Evolutionary conservation across 768 basidiomycete species (phyloP).

Genomic region (Leucogyrophana mollusca): DNA sequence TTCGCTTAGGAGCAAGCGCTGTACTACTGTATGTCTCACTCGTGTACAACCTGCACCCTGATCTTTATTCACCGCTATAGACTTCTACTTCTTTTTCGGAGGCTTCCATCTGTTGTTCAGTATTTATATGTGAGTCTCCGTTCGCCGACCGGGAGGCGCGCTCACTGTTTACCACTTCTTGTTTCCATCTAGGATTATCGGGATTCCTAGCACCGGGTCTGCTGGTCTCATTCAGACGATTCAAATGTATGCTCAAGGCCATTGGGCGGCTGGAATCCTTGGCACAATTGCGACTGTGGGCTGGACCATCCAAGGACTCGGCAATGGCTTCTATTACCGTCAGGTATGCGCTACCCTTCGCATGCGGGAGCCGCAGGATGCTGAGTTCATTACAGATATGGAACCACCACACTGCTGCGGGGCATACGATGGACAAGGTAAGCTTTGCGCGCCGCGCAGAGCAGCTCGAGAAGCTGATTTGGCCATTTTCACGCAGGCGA

Average conservation of each 20-base stretch:
- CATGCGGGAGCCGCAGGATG: no score
- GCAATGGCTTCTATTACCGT: constrained; percentile 78
- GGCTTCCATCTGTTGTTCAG: constrained; percentile 95
- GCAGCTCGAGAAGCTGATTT: constrained; percentile 11
- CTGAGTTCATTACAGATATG: constrained; percentile 63
- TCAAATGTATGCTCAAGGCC: constrained; percentile 66
- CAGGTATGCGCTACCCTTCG: no score
- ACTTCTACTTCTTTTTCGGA: constrained; percentile 95
- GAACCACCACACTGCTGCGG: constrained; percentile 75
- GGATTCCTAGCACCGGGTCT: constrained; percentile 93
- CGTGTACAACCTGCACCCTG: constrained; percentile 13
- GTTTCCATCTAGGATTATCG: constrained; percentile 69
- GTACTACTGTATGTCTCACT: constrained; percentile 76
- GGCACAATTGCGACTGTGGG: constrained; percentile 80
- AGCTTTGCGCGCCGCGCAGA: constrained; percentile 13
- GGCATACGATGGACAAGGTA: constrained; percentile 87
- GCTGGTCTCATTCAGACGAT: constrained; percentile 95
- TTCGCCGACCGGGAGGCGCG: constrained; percentile 16
- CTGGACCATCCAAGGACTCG: constrained; percentile 84
- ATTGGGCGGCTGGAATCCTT: constrained; percentile 79
- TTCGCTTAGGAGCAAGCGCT: constrained; percentile 77
- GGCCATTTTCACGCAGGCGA: constrained; percentile 54
- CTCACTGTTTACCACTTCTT: constrained; percentile 22
- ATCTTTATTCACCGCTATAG: constrained; percentile 38
- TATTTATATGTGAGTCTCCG: constrained; percentile 73